Percentiles rank a stretch among this genome's conserved stretches.
These are phyloP conservation scores for Wickerhamomyces pijperi DNA, from an alignment of 805 yeast genomes.

Conservation along the genomic window DNA sequence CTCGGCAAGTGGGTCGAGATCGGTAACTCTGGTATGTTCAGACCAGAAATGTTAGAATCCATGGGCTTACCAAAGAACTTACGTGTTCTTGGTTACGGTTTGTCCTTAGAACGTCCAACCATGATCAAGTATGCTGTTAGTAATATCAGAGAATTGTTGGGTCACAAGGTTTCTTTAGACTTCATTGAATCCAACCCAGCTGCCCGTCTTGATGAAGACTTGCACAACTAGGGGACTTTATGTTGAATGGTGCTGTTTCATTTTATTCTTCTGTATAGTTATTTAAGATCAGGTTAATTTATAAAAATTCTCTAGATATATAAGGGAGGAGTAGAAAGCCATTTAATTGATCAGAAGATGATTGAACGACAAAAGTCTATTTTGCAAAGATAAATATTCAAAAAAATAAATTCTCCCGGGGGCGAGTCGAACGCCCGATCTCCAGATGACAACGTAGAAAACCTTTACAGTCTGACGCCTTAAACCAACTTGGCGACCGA, in stretches of 20 bases:
- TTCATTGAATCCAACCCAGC: conserved; percentile 96
- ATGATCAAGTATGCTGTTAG: conserved; percentile 96
- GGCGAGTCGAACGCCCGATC: too few species aligned
- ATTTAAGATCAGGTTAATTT: neutral
- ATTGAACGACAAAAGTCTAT: too few species aligned
- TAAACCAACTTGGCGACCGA: too few species aligned
- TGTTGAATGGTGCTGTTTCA: neutral
- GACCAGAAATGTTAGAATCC: conserved; percentile 98
- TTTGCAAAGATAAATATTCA: too few species aligned
- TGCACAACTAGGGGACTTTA: conserved; percentile 1
- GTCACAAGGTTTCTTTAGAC: conserved; percentile 92
- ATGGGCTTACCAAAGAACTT: conserved; percentile 95
- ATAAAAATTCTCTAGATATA: neutral
- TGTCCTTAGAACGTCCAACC: conserved; percentile 95
- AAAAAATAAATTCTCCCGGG: too few species aligned
- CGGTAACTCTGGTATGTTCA: conserved; percentile 98
- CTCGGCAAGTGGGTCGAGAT: conserved; percentile 97
- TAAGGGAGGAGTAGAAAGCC: too few species aligned
- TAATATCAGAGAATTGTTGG: conserved; percentile 91
- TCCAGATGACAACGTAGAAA: too few species aligned
- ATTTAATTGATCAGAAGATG: too few species aligned
- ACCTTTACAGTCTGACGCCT: too few species aligned
- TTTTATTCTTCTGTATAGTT: neutral
- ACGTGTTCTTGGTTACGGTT: conserved; percentile 95
- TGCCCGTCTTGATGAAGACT: conserved; percentile 83